Evolutionary conservation across 2,329 filamentous ascomycete species (phyloP).

Genomic region (Clarireedia homoeocarpa): DNA sequence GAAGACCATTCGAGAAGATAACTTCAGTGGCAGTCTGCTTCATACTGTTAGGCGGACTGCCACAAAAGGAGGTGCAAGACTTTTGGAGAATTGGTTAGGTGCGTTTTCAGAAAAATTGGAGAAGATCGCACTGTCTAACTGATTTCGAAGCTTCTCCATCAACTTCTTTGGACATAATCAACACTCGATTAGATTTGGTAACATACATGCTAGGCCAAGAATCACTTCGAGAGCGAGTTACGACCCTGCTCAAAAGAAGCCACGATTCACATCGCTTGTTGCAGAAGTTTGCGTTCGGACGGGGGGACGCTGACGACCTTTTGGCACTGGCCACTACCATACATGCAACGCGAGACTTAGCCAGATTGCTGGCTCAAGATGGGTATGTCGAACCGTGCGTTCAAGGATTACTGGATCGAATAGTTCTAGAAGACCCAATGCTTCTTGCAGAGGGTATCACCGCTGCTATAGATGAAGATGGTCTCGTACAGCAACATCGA

Average conservation of each 20-base stretch:
- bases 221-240: conserved; percentile 61
- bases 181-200: conserved; percentile 73
- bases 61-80: conserved; percentile 81
- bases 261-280: conserved; percentile 84
- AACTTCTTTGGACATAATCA: conserved; percentile 74
- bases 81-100: conserved; percentile 80
- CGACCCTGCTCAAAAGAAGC: conserved; percentile 61
- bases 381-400: conserved; percentile 32
- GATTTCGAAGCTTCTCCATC: conserved; percentile 60
- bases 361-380: conserved; percentile 35
- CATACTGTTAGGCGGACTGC: conserved; percentile 86
- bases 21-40: conserved; percentile 74
- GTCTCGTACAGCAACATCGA: conserved; percentile 71
- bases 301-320: conserved; percentile 88
- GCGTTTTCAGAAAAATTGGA: conserved; percentile 22
- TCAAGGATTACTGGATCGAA: conserved; percentile 42
- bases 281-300: conserved; percentile 87
- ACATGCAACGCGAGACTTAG: conserved; percentile 60
- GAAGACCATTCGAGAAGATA: conserved; percentile 73
- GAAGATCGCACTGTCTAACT: neutral
- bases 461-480: conserved; percentile 84
- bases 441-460: conserved; percentile 65
- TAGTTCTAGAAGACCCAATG: conserved; percentile 59
- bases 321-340: conserved; percentile 78
- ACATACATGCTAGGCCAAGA: conserved; percentile 61